Conservation (phyloP, 768 basidiomycete genomes). For the Terana coerulea region DNA sequence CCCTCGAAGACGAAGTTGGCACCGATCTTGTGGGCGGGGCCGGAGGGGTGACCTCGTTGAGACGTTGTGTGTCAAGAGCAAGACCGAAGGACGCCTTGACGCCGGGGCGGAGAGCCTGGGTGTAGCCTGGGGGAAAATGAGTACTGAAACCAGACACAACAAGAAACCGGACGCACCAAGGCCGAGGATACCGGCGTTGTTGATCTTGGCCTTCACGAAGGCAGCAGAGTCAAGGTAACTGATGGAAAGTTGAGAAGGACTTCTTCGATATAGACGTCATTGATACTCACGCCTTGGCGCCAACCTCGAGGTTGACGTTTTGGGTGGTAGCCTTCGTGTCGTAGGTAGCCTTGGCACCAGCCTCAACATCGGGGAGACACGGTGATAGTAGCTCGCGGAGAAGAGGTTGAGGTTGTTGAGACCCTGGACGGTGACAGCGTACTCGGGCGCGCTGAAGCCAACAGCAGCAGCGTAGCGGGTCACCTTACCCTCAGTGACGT, state of each 20-base stretch:
- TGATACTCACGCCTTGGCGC: slow-evolving; percentile 88
- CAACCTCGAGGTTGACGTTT: slow-evolving; percentile 89
- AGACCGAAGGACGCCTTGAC: slow-evolving; percentile 93
- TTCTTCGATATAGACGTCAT: too few relatives aligned
- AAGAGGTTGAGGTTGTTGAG: slow-evolving; percentile 93
- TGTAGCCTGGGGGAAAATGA: slow-evolving; percentile 56
- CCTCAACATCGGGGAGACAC: slow-evolving; percentile 90
- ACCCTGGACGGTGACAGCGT: slow-evolving; percentile 90
- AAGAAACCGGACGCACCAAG: slow-evolving; percentile 47
- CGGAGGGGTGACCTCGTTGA: slow-evolving; percentile 66
- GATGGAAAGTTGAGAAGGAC: not conserved
- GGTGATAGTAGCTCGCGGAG: slow-evolving; percentile 97
- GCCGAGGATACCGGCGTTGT: slow-evolving; percentile 89
- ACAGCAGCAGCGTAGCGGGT: slow-evolving; percentile 88
- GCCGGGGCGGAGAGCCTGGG: slow-evolving; percentile 90
- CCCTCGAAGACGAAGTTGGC: slow-evolving; percentile 70
- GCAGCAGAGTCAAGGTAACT: slow-evolving; percentile 85
- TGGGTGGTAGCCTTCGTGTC: slow-evolving; percentile 87
- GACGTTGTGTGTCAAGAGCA: slow-evolving; percentile 89
- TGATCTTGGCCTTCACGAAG: slow-evolving; percentile 98
- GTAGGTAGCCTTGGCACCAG: slow-evolving; percentile 94
- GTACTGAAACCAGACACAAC: not conserved
- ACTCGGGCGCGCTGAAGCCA: slow-evolving; percentile 96
- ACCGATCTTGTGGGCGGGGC: slow-evolving; percentile 81
- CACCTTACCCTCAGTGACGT: slow-evolving; percentile 90